phyloP scores from a whole-genome alignment of 2,329 filamentous ascomycete species.

The Onygena corvina region DNA sequence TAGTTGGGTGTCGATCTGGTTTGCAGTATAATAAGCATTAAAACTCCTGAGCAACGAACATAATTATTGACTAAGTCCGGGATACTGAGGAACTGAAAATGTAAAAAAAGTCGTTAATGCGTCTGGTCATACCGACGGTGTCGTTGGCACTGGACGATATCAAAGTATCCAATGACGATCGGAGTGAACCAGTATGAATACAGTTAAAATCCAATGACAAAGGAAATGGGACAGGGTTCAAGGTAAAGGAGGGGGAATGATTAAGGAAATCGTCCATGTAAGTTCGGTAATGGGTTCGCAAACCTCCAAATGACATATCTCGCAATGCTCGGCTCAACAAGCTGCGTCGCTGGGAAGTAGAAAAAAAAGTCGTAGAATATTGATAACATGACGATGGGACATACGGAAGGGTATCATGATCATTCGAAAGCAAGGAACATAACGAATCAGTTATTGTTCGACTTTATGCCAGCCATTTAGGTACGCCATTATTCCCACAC shows the following conservation, averaged over 20 bases:
- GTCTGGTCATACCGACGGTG: background rate
- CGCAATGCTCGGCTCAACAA: conserved; percentile 5
- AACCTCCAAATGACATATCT: background rate
- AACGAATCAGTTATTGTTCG: conserved; percentile 22
- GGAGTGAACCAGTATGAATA: background rate
- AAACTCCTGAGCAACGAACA: background rate
- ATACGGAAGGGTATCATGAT: conserved; percentile 3
- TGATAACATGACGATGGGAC: conserved; percentile 5
- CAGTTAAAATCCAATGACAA: background rate
- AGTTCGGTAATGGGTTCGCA: background rate
- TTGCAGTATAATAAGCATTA: background rate
- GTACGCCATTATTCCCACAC: conserved; percentile 76
- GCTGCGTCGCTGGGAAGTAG: background rate
- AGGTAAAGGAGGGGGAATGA: background rate
- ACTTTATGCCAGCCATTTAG: conserved; percentile 66
- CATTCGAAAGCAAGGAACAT: conserved; percentile 5
- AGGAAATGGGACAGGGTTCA: background rate
- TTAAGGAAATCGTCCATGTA: background rate
- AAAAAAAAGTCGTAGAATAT: conserved; percentile 7
- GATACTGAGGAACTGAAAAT: conserved; percentile 1
- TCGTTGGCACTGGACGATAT: background rate
- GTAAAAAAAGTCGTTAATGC: background rate
- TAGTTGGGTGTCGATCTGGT: background rate
- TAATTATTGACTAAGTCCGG: background rate
- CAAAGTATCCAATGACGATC: background rate